phyloP scores from a whole-genome alignment of 176 grass and related monocot species.

The Avena atlantica region DNA sequence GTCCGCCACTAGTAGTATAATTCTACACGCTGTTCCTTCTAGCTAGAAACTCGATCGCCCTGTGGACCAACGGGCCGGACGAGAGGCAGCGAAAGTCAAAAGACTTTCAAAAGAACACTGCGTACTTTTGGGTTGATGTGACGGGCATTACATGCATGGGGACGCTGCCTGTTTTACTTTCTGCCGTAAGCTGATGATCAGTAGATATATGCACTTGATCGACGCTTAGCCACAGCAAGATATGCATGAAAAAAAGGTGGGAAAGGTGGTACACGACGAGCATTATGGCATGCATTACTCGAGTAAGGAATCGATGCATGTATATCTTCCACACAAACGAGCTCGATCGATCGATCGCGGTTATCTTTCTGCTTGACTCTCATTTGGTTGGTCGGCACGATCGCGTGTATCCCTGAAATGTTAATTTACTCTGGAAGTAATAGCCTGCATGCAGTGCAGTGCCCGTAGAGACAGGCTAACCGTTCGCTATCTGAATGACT shows the following conservation, averaged over 20 bases:
- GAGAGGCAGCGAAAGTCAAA: conserved; percentile 56
- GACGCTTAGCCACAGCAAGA: conserved; percentile 12
- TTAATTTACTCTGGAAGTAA: background rate
- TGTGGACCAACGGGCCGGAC: background rate
- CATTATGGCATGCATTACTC: conserved; percentile 46
- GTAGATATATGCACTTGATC: conserved; percentile 40
- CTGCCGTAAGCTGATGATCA: conserved; percentile 32
- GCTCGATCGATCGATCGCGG: background rate
- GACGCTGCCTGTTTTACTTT: conserved; percentile 31
- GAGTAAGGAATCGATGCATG: conserved; percentile 5
- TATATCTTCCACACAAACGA: background rate
- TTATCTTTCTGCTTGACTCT: conserved; percentile 15
- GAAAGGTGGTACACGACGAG: background rate
- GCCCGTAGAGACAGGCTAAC: background rate
- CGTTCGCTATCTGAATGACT: conserved; percentile 20
- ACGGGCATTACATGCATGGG: conserved; percentile 34
- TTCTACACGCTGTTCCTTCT: background rate
- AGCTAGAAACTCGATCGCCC: conserved; percentile 10
- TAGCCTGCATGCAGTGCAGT: conserved; percentile 15
- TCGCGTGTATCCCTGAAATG: conserved; percentile 34
- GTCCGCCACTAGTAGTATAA: no score
- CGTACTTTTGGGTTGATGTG: conserved; percentile 36
- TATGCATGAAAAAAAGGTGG: conserved; percentile 8
- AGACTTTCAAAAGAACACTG: conserved; percentile 29
- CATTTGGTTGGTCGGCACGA: conserved; percentile 19